A percentile compares a stretch with the other conserved stretches of the same genome.
Conservation (phyloP, 306 rosid genomes). For the Dalbergia cultrata region DNA sequence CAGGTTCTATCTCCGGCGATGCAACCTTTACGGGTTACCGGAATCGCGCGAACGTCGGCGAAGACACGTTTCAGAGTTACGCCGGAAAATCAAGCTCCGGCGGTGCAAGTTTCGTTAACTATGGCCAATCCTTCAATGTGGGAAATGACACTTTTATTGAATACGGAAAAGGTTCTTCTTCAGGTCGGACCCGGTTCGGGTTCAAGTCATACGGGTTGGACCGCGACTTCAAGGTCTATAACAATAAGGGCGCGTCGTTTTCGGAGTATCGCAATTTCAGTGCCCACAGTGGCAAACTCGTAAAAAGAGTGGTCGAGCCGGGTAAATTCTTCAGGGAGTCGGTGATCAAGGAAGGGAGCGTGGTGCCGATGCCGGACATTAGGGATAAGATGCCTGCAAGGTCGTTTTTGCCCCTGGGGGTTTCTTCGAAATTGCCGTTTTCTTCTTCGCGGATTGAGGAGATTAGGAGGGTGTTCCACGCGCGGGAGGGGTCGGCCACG, state of each 20-base stretch:
- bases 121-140: slow-evolving; percentile 81
- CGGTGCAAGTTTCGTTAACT: slow-evolving; percentile 62
- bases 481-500: slow-evolving; percentile 52
- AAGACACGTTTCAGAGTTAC: slow-evolving; percentile 68
- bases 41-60: slow-evolving; percentile 78
- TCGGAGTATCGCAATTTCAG: slow-evolving; percentile 60
- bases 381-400: slow-evolving; percentile 74
- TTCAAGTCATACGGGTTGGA: slow-evolving; percentile 74
- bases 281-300: slow-evolving; percentile 50
- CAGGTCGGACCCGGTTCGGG: slow-evolving; percentile 57
- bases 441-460: slow-evolving; percentile 45
- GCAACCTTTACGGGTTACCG: slow-evolving; percentile 72
- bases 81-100: slow-evolving; percentile 67
- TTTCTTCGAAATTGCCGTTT: slow-evolving; percentile 72
- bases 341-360: slow-evolving; percentile 67
- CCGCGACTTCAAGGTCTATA: slow-evolving; percentile 69
- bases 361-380: slow-evolving; percentile 77
- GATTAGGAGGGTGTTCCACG: slow-evolving; percentile 57
- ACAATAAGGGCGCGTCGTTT: slow-evolving; percentile 64
- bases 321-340: slow-evolving; percentile 87
- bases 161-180: slow-evolving; percentile 72
- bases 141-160: slow-evolving; percentile 88
- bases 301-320: slow-evolving; percentile 61
- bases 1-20: slow-evolving; percentile 58
- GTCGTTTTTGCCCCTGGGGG: slow-evolving; percentile 71